Evolutionary conservation across 192 early-diverging fungal species (phyloP).

Genomic region (Umbelopsis ramanniana): DNA sequence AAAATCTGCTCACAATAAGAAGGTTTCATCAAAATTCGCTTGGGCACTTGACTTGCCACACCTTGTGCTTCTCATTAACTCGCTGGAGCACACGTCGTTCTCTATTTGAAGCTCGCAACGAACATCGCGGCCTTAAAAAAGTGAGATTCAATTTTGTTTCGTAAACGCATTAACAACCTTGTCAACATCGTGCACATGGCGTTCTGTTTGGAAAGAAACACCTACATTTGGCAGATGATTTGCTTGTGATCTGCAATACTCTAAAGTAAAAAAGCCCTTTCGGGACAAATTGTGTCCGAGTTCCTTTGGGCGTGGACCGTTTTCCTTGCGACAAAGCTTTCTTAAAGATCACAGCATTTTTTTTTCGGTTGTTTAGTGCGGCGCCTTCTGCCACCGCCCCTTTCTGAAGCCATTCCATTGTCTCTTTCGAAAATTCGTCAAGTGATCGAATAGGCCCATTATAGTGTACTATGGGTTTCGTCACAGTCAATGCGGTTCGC

Average conservation of each 20-base stretch:
- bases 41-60: constrained; percentile 34
- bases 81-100: constrained; percentile 32
- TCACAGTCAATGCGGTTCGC: neutral
- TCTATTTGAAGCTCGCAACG: constrained; percentile 34
- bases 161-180: neutral
- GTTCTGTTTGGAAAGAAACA: neutral
- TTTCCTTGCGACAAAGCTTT: neutral
- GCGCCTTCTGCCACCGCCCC: constrained; percentile 17
- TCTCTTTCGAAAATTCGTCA: constrained; percentile 34
- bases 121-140: constrained; percentile 19
- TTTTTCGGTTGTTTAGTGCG: neutral
- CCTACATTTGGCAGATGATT: constrained; percentile 37
- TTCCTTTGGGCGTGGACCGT: neutral
- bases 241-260: constrained; percentile 34
- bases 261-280: constrained; percentile 42
- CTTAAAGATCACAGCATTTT: neutral
- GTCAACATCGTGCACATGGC: neutral
- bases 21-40: constrained; percentile 41
- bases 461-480: constrained; percentile 30
- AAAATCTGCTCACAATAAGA: constrained; percentile 34
- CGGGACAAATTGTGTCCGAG: constrained; percentile 13
- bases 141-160: no score
- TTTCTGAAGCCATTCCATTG: constrained; percentile 29
- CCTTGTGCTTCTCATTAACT: constrained; percentile 25
- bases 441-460: constrained; percentile 30